Evolutionary conservation across 306 rosid genomes (phyloP).

Genomic region (Lablab purpureus): DNA sequence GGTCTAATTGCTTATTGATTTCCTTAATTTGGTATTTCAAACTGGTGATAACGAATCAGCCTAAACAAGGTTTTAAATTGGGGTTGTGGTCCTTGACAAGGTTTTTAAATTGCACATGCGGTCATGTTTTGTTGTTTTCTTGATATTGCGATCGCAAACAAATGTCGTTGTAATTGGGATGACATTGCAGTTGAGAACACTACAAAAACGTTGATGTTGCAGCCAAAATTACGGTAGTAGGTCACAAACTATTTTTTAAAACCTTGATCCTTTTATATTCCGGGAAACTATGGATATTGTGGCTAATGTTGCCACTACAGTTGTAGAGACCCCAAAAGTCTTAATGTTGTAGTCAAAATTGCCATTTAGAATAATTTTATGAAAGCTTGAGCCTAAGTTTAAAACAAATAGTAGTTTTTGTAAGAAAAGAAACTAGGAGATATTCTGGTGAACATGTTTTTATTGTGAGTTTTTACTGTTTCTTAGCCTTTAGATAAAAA

Average conservation of each 20-base stretch:
- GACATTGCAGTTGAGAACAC: not conserved
- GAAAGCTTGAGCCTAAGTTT: constrained; percentile 20
- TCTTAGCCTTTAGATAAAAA: constrained; percentile 5
- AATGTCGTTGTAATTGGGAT: not conserved
- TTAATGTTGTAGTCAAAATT: too few relatives aligned
- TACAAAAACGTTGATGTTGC: too few relatives aligned
- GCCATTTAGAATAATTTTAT: not conserved
- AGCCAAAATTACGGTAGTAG: not conserved
- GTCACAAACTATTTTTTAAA: not conserved
- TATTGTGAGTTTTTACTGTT: not conserved
- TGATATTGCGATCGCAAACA: not conserved
- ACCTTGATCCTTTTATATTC: too few relatives aligned
- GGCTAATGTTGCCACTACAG: not conserved
- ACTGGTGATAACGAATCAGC: not conserved
- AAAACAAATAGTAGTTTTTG: constrained; percentile 28
- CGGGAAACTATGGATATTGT: not conserved
- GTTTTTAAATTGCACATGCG: not conserved
- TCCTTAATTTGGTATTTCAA: constrained; percentile 1
- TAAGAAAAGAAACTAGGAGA: constrained; percentile 13
- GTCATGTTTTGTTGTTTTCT: not conserved
- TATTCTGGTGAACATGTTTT: constrained; percentile 14
- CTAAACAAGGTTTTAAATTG: not conserved
- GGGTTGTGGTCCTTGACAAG: too few relatives aligned
- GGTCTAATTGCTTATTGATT: not conserved
- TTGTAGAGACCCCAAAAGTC: too few relatives aligned